A percentile compares a stretch with the other conserved stretches of the same genome.
Conservation (phyloP, 2,329 filamentous ascomycete species). For the Colletotrichum musicola region DNA sequence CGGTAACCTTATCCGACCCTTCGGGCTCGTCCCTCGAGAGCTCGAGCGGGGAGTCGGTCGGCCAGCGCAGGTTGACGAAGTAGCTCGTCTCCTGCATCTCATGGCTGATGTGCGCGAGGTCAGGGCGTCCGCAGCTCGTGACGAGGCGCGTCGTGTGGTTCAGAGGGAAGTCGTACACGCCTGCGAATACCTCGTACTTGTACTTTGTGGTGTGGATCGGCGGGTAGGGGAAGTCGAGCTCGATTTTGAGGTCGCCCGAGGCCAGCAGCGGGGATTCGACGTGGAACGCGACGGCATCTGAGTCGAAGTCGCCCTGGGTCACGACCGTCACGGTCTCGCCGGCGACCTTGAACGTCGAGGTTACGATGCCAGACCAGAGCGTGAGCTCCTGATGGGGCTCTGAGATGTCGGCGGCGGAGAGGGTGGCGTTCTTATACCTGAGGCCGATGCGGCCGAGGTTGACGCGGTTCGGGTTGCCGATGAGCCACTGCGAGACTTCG, state of each 20-base stretch:
- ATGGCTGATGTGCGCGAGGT: conserved; percentile 51
- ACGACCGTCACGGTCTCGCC: conserved; percentile 48
- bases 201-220: conserved; percentile 54
- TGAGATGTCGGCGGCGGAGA: conserved; percentile 47
- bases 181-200: conserved; percentile 59
- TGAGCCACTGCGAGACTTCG: conserved; percentile 63
- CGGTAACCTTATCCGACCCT: conserved; percentile 43
- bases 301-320: conserved; percentile 54
- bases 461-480: conserved; percentile 60
- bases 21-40: conserved; percentile 38
- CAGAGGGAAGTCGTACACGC: conserved; percentile 52
- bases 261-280: conserved; percentile 52
- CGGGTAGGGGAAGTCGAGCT: conserved; percentile 59
- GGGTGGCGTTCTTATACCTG: conserved; percentile 47
- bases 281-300: conserved; percentile 52
- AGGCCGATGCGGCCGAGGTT: conserved; percentile 59
- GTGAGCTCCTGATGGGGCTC: conserved; percentile 51
- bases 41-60: conserved; percentile 38
- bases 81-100: conserved; percentile 53
- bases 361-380: conserved; percentile 54
- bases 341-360: conserved; percentile 51
- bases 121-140: conserved; percentile 18
- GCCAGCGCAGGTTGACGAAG: conserved; percentile 54
- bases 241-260: conserved; percentile 49
- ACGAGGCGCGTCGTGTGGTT: conserved; percentile 53